A percentile compares a stretch with the other conserved stretches of the same genome.
Conservation (phyloP, 306 rosid genomes). For the Phaseolus lunatus region DNA sequence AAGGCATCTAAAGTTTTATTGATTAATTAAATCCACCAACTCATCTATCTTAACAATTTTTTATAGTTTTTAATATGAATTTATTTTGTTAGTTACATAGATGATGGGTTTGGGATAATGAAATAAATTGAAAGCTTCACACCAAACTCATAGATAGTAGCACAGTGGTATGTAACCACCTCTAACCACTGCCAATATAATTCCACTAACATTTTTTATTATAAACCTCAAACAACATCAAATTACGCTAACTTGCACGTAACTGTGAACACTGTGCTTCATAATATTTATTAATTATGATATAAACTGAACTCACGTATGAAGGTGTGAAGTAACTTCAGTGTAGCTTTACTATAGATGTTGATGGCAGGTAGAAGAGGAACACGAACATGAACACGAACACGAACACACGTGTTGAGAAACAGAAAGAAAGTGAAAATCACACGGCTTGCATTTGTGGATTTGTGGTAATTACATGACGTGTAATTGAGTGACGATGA, state of each 20-base stretch:
- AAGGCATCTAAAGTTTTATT: neutral
- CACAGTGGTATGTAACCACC: conserved; percentile 9
- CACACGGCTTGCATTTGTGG: conserved; percentile 45
- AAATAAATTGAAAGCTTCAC: conserved; percentile 30
- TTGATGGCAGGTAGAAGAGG: neutral
- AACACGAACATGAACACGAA: conserved; percentile 16
- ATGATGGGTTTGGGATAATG: conserved; percentile 42
- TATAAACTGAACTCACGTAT: neutral
- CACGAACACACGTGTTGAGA: conserved; percentile 50
- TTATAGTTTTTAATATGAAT: conserved; percentile 19
- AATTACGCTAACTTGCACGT: neutral
- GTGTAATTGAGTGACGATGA: conserved; percentile 28
- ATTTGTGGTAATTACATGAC: conserved; percentile 35
- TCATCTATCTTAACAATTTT: conserved; percentile 8
- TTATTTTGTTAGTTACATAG: conserved; percentile 41
- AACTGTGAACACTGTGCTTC: neutral
- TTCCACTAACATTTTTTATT: neutral
- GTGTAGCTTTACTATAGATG: conserved; percentile 35
- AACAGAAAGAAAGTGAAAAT: conserved; percentile 36
- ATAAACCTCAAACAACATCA: too few relatives aligned
- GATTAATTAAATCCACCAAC: conserved; percentile 42
- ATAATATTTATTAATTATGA: neutral
- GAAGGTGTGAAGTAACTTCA: neutral
- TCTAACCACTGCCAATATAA: neutral
- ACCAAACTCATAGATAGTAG: conserved; percentile 11